A percentile compares a stretch with the other conserved stretches of the same genome.
Conservation (phyloP, 108 stramenopile genomes). For the Fistulifera pelliculosa region DNA sequence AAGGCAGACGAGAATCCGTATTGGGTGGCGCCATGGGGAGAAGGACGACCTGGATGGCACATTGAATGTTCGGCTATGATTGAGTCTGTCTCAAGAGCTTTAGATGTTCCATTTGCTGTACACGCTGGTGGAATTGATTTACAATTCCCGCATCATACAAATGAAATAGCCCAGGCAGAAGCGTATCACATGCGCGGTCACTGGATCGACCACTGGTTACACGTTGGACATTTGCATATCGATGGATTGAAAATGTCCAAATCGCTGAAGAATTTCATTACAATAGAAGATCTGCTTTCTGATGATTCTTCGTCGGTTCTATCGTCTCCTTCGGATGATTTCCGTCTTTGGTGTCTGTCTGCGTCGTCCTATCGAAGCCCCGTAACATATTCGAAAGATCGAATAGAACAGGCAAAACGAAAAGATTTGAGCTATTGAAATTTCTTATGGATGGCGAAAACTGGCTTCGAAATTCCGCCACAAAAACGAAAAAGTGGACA, state of each 20-base stretch:
- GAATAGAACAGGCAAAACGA: slow-evolving; percentile 50
- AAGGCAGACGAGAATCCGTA: slow-evolving; percentile 36
- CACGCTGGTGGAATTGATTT: slow-evolving; percentile 96
- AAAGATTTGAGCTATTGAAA: slow-evolving; percentile 46
- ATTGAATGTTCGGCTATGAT: slow-evolving; percentile 98
- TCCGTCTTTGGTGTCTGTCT: slow-evolving; percentile 82
- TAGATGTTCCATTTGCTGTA: slow-evolving; percentile 15
- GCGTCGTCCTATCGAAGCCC: slow-evolving; percentile 70
- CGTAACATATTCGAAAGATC: slow-evolving; percentile 48
- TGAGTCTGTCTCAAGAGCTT: slow-evolving; percentile 13
- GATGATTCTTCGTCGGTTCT: slow-evolving; percentile 11
- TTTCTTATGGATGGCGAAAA: slow-evolving; percentile 59
- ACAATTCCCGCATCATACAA: slow-evolving; percentile 98
- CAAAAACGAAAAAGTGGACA: slow-evolving; percentile 31
- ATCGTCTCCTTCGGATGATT: slow-evolving; percentile 68
- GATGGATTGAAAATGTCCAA: slow-evolving; percentile 98
- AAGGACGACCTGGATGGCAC: slow-evolving; percentile 99
- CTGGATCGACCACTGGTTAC: slow-evolving; percentile 97
- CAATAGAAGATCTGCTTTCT: slow-evolving; percentile 62
- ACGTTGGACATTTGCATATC: slow-evolving; percentile 97
- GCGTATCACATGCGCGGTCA: slow-evolving; percentile 38
- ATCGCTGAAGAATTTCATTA: slow-evolving; percentile 94
- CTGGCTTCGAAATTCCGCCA: slow-evolving; percentile 23
- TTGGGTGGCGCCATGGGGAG: slow-evolving; percentile 93
- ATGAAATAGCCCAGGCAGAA: slow-evolving; percentile 96